These are phyloP conservation scores for Candida parachauliodes DNA, from an alignment of 805 yeast species.

Conservation along the genomic window DNA sequence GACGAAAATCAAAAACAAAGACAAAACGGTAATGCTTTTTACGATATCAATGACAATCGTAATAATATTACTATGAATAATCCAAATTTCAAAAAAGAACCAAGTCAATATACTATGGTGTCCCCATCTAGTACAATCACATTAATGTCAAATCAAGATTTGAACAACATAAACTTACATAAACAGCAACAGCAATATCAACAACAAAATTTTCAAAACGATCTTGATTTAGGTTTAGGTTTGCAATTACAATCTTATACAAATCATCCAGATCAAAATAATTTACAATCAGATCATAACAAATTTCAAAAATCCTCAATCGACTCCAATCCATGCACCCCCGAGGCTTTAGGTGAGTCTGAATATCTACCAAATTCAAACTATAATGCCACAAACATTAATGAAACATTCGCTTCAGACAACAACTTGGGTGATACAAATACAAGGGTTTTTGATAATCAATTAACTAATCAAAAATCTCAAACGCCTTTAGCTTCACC, in stretches of 20 bases:
- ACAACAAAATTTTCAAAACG: constrained; percentile 15
- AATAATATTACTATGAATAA: not conserved
- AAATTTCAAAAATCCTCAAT: too few relatives aligned
- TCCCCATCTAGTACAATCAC: constrained; percentile 2
- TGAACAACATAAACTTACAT: not conserved
- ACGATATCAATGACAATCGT: not conserved
- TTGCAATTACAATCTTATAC: constrained; percentile 4
- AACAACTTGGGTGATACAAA: not conserved
- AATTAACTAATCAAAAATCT: not conserved
- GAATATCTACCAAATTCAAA: not conserved
- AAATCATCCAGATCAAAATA: not conserved
- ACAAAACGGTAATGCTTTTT: not conserved
- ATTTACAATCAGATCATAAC: not conserved
- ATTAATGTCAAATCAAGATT: constrained; percentile 1
- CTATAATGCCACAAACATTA: too few relatives aligned
- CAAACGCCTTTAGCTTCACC: constrained; percentile 7
- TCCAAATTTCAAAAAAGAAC: not conserved
- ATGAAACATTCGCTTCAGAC: too few relatives aligned
- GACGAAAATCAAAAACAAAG: constrained; percentile 7
- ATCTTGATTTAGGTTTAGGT: constrained; percentile 19
- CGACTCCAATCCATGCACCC: too few relatives aligned
- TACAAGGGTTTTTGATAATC: not conserved
- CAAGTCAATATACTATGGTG: not conserved
- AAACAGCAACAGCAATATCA: too few relatives aligned
- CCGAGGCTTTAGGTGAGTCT: not conserved